Conservation (phyloP, 2,329 filamentous ascomycete species). For the Botryosphaeria agaves region DNA sequence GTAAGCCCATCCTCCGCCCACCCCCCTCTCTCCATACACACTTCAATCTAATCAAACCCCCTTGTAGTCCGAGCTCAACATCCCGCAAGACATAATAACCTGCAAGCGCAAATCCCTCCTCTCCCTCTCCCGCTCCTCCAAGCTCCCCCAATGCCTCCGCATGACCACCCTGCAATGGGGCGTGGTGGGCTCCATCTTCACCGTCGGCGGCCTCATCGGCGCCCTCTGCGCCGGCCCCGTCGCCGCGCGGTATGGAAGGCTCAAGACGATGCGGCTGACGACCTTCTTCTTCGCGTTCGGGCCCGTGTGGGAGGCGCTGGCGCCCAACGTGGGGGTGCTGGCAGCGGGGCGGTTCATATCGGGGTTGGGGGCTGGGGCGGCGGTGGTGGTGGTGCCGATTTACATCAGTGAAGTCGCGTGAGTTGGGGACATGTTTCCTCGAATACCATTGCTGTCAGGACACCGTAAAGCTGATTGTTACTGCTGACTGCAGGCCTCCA, state of each 20-base stretch:
- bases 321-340: slow-evolving; percentile 49
- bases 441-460: no score
- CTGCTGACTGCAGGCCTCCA: no score
- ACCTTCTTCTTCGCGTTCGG: slow-evolving; percentile 62
- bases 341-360: slow-evolving; percentile 60
- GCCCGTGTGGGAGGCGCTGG: slow-evolving; percentile 56
- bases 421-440: no score
- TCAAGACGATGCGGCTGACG: slow-evolving; percentile 59
- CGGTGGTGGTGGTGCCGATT: slow-evolving; percentile 83
- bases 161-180: slow-evolving; percentile 76
- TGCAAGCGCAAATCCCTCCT: slow-evolving; percentile 48
- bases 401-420: slow-evolving; percentile 87
- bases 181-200: slow-evolving; percentile 78
- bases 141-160: slow-evolving; percentile 62
- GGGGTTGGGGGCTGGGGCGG: slow-evolving; percentile 70
- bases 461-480: no score
- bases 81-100: slow-evolving; percentile 83
- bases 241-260: slow-evolving; percentile 60
- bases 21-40: slow-evolving; percentile 1
- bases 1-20: slow-evolving; percentile 30
- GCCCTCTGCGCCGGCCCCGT: slow-evolving; percentile 65
- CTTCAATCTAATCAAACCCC: slow-evolving; percentile 4
- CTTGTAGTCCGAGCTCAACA: slow-evolving; percentile 74
- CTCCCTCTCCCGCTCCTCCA: slow-evolving; percentile 12
- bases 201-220: slow-evolving; percentile 70